Base-by-base conservation (phyloP, 1,284 basidiomycete genomes). In the Dichomitus squalens region DNA sequence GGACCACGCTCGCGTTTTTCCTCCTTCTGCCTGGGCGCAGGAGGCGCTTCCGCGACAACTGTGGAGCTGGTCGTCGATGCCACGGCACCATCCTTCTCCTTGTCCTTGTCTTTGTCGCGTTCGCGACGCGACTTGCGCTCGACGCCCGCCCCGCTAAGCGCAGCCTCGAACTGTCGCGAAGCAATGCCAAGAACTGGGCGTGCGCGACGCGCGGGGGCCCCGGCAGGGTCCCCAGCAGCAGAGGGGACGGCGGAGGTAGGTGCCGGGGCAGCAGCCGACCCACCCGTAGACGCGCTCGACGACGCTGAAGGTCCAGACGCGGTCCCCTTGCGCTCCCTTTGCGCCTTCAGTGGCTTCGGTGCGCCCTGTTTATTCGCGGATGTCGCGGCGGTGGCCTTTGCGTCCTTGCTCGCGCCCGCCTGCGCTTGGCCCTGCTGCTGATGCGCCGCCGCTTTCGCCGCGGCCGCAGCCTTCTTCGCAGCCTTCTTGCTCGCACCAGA, bases 111-210 rank as follows among this genome's bases (percentile, higher is more conserved):
- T 29, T 53, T 57, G 34, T 63, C 63, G 11, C 68, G 64, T 47
- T 73, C 70, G 7, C 70, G 65, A 21, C 67, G 63, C n/a, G 66
- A 35, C 63, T 71, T 58, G 65, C 66, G 16, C 55, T 67, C 64
- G 6, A 82, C 78, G 2, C 82, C 83, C 0, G 79, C 82, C 2
- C 84, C 81, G 56, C 69, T 87, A 34, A 88, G 71, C 1, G 86
- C 86, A 0, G 82, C 86, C 64, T 87, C 86, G 55, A 88, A 85
- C 48, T 86, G 84, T 21, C 86, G 77, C n/a, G 81, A 82, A 0
- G 77, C 84, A 11, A 86, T 63, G 0, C 84, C 83, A 27, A 88
- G 71, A 21, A 85, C 73, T 3, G 86, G 85, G 6, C 86, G 80
- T 7, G 69, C 62, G 36, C 83, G 79, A 40, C 81, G 79, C 1